Evolutionary conservation across 495 filamentous ascomycete species (phyloP).

Genomic region (Copromyces sp.): DNA sequence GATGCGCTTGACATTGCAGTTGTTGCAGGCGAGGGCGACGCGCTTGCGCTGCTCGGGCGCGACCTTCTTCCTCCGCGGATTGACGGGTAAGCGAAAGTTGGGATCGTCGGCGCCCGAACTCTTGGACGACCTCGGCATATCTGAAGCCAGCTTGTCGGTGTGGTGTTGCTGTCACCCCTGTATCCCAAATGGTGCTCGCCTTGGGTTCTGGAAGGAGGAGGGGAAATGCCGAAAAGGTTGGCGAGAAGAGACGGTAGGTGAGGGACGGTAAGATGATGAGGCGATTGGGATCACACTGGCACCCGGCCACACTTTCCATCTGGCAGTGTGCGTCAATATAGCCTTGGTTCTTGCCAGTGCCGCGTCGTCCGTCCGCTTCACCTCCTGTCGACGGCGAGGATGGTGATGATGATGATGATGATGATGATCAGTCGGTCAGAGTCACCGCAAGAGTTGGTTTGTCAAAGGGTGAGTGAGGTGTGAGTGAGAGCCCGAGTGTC

Average conservation of each 20-base stretch:
- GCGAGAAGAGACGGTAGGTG: not conserved
- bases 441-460: not conserved
- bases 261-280: not conserved
- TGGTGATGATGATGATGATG: not conserved
- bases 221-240: not conserved
- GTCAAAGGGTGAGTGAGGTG: not conserved
- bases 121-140: slow-evolving; percentile 15
- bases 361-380: not conserved
- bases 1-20: slow-evolving; percentile 34
- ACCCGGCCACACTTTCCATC: not conserved
- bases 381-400: not conserved
- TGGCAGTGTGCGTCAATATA: slow-evolving; percentile 1
- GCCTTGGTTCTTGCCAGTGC: not conserved
- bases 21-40: slow-evolving; percentile 31
- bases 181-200: not conserved
- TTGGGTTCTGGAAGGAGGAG: not conserved
- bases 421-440: not conserved
- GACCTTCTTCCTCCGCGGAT: slow-evolving; percentile 28
- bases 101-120: slow-evolving; percentile 1
- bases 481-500: too few species aligned
- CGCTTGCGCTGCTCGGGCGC: slow-evolving; percentile 25
- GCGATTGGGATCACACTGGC: not conserved
- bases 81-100: slow-evolving; percentile 24
- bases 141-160: not conserved
- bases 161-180: not conserved